These are phyloP conservation scores for Apiospora arundinis DNA, from an alignment of 2,329 filamentous ascomycete species.

Conservation along the genomic window DNA sequence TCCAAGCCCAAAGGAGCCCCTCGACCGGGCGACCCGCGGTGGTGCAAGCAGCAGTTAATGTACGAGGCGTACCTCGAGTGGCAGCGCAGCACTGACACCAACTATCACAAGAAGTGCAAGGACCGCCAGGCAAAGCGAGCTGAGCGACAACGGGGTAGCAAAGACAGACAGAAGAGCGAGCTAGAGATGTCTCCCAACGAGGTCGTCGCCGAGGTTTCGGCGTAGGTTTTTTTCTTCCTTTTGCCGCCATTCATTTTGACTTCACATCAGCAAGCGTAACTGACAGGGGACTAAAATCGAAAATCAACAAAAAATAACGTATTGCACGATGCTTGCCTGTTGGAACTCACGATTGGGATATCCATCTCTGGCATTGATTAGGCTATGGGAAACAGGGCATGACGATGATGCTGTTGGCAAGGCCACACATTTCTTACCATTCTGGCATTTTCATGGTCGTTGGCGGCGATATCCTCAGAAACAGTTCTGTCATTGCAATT, in stretches of 20 bases:
- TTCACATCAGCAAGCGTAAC: not conserved
- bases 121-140: conserved; percentile 38
- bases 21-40: conserved; percentile 31
- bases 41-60: conserved; percentile 33
- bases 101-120: conserved; percentile 36
- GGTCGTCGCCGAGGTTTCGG: not conserved
- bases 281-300: not conserved
- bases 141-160: conserved; percentile 25
- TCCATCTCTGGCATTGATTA: not conserved
- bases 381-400: not conserved
- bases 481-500: conserved; percentile 7
- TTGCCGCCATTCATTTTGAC: not conserved
- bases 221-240: not conserved
- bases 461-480: not conserved
- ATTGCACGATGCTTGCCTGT: not conserved
- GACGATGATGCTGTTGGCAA: not conserved
- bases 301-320: not conserved
- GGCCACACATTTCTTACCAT: not conserved
- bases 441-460: not conserved
- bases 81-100: conserved; percentile 32
- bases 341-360: not conserved
- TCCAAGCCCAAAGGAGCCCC: conserved; percentile 37
- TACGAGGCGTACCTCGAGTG: conserved; percentile 42
- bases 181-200: not conserved
- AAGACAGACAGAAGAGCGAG: not conserved